Evolutionary conservation across 2,329 filamentous ascomycete species (phyloP).

Genomic region (Cladosporium sp.): DNA sequence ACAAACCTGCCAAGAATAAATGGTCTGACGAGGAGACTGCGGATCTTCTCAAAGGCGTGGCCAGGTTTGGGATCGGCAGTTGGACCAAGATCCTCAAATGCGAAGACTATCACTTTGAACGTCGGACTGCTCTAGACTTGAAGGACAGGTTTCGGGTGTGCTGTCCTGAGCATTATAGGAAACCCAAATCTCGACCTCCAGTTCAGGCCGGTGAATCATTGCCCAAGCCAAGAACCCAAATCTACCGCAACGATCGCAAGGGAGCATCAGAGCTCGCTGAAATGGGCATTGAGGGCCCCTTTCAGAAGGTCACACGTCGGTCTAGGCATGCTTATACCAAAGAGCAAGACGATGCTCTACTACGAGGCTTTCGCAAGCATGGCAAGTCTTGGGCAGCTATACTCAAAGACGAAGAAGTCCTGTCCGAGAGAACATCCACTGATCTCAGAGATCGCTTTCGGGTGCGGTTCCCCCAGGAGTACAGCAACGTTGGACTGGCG

Average conservation of each 20-base stretch:
- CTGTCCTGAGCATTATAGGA: constrained; percentile 24
- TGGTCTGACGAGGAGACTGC: constrained; percentile 61
- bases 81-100: constrained; percentile 60
- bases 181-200: background rate
- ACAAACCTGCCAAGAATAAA: constrained; percentile 37
- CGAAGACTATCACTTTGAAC: constrained; percentile 52
- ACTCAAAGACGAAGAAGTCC: constrained; percentile 42
- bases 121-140: constrained; percentile 56
- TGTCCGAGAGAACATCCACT: constrained; percentile 38
- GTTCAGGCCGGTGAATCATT: background rate
- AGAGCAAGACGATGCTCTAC: constrained; percentile 53
- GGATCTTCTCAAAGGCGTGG: constrained; percentile 54
- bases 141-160: constrained; percentile 51
- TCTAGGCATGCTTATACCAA: constrained; percentile 52
- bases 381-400: constrained; percentile 59
- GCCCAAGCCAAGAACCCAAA: background rate
- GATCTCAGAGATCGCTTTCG: constrained; percentile 60
- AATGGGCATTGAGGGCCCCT: constrained; percentile 48
- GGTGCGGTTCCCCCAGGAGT: constrained; percentile 54
- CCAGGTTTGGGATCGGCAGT: constrained; percentile 57
- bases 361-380: constrained; percentile 55
- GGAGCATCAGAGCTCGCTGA: constrained; percentile 32
- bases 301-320: constrained; percentile 47
- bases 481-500: constrained; percentile 45
- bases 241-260: constrained; percentile 24